Percentiles rank a stretch among this genome's conserved stretches.
Conservation (phyloP, 345 rosid species). For the Eucalyptus sp. region DNA sequence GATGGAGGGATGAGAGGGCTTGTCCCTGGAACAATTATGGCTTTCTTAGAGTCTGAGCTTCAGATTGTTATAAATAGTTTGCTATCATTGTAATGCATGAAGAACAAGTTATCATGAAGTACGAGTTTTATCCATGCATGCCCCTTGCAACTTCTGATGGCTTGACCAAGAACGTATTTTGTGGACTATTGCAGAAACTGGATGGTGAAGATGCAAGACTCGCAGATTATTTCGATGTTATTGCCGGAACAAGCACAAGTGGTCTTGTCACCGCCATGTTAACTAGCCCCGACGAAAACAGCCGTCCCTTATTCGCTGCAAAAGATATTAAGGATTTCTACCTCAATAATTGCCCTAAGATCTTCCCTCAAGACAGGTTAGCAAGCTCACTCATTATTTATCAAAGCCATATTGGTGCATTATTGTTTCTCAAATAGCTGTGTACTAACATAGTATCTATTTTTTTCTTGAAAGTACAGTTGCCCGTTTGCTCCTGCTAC, state of each 20-base stretch:
- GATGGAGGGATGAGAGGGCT: conserved; percentile 34
- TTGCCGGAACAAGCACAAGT: conserved; percentile 18
- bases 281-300: conserved; percentile 7
- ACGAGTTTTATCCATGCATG: neutral
- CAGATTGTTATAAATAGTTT: conserved; percentile 1
- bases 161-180: neutral
- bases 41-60: conserved; percentile 15
- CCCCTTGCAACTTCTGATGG: neutral
- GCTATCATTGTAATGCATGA: neutral
- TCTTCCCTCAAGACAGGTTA: conserved; percentile 12
- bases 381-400: neutral
- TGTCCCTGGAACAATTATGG: conserved; percentile 17
- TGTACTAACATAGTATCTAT: neutral
- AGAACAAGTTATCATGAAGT: neutral
- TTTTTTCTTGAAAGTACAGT: neutral
- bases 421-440: neutral
- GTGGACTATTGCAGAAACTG: conserved; percentile 4
- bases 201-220: conserved; percentile 22
- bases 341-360: conserved; percentile 2
- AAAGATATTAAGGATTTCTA: conserved; percentile 14
- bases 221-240: conserved; percentile 16
- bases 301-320: conserved; percentile 25
- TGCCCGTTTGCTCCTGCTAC: neutral
- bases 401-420: neutral
- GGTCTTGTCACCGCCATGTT: conserved; percentile 26